Evolutionary conservation across 345 rosid species (phyloP).

Genomic region (Citropsis articulata): DNA sequence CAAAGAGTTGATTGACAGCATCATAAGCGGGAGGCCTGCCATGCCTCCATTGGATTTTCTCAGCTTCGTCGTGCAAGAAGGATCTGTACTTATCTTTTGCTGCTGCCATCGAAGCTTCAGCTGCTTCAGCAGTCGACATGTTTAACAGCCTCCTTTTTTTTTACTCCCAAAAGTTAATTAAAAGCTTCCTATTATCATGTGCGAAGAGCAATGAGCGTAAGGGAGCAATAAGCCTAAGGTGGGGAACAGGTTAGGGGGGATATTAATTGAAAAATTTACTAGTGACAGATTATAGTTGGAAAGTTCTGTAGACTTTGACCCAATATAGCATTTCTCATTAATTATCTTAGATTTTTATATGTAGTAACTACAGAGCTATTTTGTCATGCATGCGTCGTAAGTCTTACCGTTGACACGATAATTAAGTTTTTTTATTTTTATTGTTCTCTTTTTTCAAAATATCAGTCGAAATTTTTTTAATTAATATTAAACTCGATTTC

Average conservation of each 20-base stretch:
- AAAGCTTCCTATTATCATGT: not conserved
- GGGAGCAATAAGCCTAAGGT: no score
- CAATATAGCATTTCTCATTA: not conserved
- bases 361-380: not conserved
- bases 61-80: constrained; percentile 40
- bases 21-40: constrained; percentile 59
- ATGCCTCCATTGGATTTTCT: constrained; percentile 54
- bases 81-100: constrained; percentile 61
- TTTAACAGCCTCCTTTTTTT: not conserved
- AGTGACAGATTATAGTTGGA: not conserved
- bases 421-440: no score
- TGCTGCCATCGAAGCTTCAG: not conserved
- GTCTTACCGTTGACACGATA: no score
- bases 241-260: not conserved
- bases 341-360: not conserved
- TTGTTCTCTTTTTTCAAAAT: no score
- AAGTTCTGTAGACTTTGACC: not conserved
- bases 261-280: not conserved
- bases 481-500: no score
- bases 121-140: constrained; percentile 23
- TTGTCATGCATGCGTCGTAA: no score
- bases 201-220: no score
- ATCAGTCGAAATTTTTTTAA: no score
- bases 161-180: accelerated
- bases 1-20: constrained; percentile 57